A percentile compares a stretch with the other conserved stretches of the same genome.
These are phyloP conservation scores for Neohortaea acidophila DNA, from an alignment of 495 filamentous ascomycete genomes.

Conservation along the genomic window DNA sequence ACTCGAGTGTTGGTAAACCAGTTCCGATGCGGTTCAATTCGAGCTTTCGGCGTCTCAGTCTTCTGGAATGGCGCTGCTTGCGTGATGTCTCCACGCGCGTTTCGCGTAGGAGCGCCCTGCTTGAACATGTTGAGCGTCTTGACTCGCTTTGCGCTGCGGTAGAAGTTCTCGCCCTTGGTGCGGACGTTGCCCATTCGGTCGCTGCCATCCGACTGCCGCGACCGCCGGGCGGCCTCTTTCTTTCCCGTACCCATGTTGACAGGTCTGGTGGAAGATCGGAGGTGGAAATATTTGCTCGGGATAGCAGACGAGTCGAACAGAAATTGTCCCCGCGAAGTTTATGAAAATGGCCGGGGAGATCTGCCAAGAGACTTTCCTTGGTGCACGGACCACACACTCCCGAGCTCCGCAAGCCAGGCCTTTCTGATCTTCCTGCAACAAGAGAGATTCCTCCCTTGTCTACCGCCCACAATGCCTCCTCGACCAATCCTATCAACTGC, in stretches of 20 bases:
- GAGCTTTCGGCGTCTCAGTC: conserved; percentile 59
- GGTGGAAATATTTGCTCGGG: background rate
- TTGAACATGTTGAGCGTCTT: conserved; percentile 78
- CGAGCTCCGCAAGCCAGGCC: conserved; percentile 4
- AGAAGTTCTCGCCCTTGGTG: conserved; percentile 92
- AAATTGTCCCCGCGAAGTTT: background rate
- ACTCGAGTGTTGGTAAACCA: conserved; percentile 65
- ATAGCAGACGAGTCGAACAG: background rate
- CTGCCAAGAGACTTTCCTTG: too few species aligned
- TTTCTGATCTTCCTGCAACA: too few species aligned
- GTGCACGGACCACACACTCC: conserved; percentile 1
- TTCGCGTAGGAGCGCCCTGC: conserved; percentile 59
- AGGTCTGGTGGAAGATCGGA: conserved; percentile 5
- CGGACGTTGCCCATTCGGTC: conserved; percentile 74
- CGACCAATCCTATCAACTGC: conserved; percentile 1
- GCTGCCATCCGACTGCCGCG: conserved; percentile 61
- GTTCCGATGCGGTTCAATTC: conserved; percentile 87
- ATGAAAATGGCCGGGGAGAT: background rate
- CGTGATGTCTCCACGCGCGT: conserved; percentile 61
- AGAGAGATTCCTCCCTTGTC: too few species aligned
- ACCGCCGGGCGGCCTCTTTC: conserved; percentile 73
- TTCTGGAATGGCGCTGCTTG: conserved; percentile 75
- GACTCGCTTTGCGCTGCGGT: conserved; percentile 71
- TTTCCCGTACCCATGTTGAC: conserved; percentile 80
- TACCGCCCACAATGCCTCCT: conserved; percentile 9